A percentile compares a stretch with the other conserved stretches of the same genome.
phyloP scores from a whole-genome alignment of 1,284 basidiomycete species.

The Wolfiporia cocos region DNA sequence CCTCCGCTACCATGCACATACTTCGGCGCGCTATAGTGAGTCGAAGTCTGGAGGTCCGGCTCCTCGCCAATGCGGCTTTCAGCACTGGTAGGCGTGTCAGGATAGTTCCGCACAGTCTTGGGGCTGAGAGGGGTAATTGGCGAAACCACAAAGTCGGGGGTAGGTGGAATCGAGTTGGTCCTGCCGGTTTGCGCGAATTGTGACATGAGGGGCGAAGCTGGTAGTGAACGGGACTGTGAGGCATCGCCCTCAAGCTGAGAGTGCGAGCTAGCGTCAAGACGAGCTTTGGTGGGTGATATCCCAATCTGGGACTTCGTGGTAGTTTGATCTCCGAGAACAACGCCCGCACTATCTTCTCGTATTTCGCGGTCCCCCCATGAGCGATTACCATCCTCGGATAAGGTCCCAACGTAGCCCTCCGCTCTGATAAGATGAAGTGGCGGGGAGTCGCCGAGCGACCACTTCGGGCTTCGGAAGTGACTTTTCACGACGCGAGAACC shows the following conservation, averaged over 20 bases:
- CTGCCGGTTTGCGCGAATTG: background rate
- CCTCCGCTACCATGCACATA: background rate
- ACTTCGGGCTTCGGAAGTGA: slow-evolving; percentile 15
- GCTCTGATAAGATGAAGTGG: slow-evolving; percentile 26
- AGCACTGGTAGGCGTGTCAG: no score
- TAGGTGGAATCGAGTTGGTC: slow-evolving; percentile 26
- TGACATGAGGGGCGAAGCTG: background rate
- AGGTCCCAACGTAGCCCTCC: background rate
- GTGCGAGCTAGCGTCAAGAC: background rate
- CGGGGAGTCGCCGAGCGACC: slow-evolving; percentile 37
- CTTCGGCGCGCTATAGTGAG: background rate
- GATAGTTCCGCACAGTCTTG: slow-evolving; percentile 30
- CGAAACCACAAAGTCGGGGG: slow-evolving; percentile 40
- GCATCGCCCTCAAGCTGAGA: background rate
- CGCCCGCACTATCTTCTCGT: slow-evolving; percentile 4
- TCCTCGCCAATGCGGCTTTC: no score
- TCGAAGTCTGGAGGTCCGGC: no score
- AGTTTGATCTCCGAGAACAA: background rate
- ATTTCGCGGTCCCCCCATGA: slow-evolving; percentile 12
- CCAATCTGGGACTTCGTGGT: slow-evolving; percentile 5
- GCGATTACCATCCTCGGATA: background rate
- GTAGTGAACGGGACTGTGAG: background rate
- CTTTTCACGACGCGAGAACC: background rate
- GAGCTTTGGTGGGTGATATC: slow-evolving; percentile 3
- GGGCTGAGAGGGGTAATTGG: slow-evolving; percentile 46